These are phyloP conservation scores for Sugiyamaella mastotermitis DNA, from an alignment of 805 yeast genomes.

Conservation along the genomic window DNA sequence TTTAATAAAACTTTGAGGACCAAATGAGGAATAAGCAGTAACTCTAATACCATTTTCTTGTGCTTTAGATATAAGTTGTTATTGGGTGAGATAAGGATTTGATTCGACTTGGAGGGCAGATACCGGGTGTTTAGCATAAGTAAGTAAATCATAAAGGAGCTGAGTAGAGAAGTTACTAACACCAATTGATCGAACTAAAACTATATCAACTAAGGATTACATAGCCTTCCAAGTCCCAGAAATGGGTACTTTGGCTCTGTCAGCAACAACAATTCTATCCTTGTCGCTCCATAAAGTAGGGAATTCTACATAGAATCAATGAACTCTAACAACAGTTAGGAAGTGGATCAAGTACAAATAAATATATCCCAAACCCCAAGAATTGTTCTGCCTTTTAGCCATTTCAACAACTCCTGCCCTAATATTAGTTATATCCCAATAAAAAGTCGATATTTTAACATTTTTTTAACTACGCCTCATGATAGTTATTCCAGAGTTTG, in stretches of 20 bases:
- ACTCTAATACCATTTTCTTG: slow-evolving; percentile 54
- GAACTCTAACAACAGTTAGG: too few relatives aligned
- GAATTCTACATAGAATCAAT: too few relatives aligned
- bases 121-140: slow-evolving; percentile 49
- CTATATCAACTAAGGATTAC: slow-evolving; percentile 47
- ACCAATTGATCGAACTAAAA: slow-evolving; percentile 48
- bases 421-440: too few relatives aligned
- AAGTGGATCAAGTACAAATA: too few relatives aligned
- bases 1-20: slow-evolving; percentile 76
- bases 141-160: slow-evolving; percentile 49
- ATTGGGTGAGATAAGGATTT: slow-evolving; percentile 83
- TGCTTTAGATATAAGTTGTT: slow-evolving; percentile 52
- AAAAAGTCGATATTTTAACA: slow-evolving; percentile 1
- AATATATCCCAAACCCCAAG: slow-evolving; percentile 43
- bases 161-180: slow-evolving; percentile 56
- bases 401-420: too few relatives aligned
- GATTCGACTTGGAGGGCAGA: slow-evolving; percentile 82
- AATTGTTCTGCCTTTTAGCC: too few relatives aligned
- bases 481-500: slow-evolving; percentile 48
- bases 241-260: too few relatives aligned
- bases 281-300: too few relatives aligned
- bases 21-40: slow-evolving; percentile 81
- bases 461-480: slow-evolving; percentile 38
- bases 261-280: too few relatives aligned
- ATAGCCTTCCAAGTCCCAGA: too few relatives aligned